Conservation (phyloP, 345 rosid genomes). For the Balakata baccata region DNA sequence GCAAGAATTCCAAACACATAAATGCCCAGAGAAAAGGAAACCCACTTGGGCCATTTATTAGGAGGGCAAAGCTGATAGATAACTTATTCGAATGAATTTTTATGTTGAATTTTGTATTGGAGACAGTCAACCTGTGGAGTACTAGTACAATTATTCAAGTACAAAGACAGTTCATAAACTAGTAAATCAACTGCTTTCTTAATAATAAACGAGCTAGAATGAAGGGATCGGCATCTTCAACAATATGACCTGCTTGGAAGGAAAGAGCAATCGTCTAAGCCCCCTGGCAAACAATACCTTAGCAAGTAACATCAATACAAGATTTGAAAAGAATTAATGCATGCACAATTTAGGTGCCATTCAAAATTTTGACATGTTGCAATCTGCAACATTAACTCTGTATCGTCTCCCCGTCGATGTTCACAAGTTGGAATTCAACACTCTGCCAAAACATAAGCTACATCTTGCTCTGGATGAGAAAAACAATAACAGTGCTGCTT, state of each 20-base stretch:
- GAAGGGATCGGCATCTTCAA: no score
- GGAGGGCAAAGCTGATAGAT: no score
- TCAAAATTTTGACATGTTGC: slow-evolving; percentile 7
- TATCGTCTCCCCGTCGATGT: neutral
- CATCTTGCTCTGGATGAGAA: neutral
- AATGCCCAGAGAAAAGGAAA: no score
- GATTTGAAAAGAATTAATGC: neutral
- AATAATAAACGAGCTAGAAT: no score
- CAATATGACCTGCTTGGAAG: neutral
- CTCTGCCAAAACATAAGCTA: neutral
- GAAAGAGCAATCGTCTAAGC: neutral
- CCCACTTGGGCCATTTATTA: no score
- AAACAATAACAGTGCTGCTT: neutral
- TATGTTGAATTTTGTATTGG: no score
- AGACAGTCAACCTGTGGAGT: no score
- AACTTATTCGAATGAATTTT: no score
- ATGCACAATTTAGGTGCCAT: neutral
- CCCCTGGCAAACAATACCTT: neutral
- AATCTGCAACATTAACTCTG: slow-evolving; percentile 2
- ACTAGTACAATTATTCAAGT: no score
- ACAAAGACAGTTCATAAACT: no score
- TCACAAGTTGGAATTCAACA: neutral
- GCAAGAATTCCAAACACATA: no score
- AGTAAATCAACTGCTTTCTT: no score
- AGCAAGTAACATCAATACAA: neutral